Evolutionary conservation across 441 rosid species (phyloP).

Genomic region (Lepidium campestre): DNA sequence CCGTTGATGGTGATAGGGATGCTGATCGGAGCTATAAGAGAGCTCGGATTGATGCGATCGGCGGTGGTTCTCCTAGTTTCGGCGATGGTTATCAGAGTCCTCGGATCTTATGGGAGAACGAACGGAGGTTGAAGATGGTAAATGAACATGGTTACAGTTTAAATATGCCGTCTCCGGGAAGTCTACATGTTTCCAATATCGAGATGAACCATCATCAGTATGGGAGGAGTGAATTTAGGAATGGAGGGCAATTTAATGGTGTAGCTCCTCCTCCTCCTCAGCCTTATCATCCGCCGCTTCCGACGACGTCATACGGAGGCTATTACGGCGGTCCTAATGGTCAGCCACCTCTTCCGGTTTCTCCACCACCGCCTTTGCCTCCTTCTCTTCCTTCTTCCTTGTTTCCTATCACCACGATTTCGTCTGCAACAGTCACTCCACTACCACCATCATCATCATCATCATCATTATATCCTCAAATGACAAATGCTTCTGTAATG

Average conservation of each 20-base stretch:
- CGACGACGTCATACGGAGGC: slow-evolving; percentile 14
- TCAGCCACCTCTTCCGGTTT: slow-evolving; percentile 67
- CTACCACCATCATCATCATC: slow-evolving; percentile 23
- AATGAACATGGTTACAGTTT: slow-evolving; percentile 60
- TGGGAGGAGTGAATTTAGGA: slow-evolving; percentile 6
- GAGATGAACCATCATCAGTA: slow-evolving; percentile 17
- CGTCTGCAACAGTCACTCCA: slow-evolving; percentile 27
- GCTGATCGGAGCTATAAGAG: slow-evolving; percentile 59
- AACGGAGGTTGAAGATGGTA: slow-evolving; percentile 78
- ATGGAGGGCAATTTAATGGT: slow-evolving; percentile 19
- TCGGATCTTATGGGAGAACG: slow-evolving; percentile 38
- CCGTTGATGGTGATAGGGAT: slow-evolving; percentile 29
- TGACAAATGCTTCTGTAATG: slow-evolving; percentile 42
- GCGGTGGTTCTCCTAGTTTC: slow-evolving; percentile 17
- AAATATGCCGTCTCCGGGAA: slow-evolving; percentile 16
- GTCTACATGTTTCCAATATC: slow-evolving; percentile 24
- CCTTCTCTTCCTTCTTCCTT: slow-evolving; percentile 39
- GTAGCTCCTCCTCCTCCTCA: slow-evolving; percentile 18
- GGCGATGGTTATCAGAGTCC: slow-evolving; percentile 13
- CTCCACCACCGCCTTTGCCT: slow-evolving; percentile 63
- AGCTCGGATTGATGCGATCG: slow-evolving; percentile 57
- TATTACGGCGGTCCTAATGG: slow-evolving; percentile 23
- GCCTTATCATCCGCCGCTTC: slow-evolving; percentile 8
- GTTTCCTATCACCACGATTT: slow-evolving; percentile 43
- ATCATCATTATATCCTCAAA: slow-evolving; percentile 25